Evolutionary conservation across 2,329 filamentous ascomycete genomes (phyloP).

Genomic region (Pseudogymnoascus sp.): DNA sequence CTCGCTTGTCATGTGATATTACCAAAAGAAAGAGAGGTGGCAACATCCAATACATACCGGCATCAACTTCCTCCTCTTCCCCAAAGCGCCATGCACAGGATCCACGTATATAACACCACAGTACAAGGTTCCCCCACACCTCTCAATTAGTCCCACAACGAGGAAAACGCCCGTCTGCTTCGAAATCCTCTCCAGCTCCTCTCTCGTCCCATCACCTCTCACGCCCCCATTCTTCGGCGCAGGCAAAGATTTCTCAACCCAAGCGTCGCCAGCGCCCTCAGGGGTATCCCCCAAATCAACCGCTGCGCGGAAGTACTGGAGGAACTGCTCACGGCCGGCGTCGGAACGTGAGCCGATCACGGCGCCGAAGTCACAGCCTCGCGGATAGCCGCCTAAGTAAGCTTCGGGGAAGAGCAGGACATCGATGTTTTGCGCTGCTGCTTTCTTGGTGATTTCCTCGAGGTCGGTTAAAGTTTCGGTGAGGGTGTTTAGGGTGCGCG

Average conservation of each 20-base stretch:
- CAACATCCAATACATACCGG: constrained; percentile 50
- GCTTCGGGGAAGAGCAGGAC: constrained; percentile 87
- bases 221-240: constrained; percentile 37
- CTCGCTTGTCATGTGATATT: neutral
- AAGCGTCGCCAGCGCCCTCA: constrained; percentile 62
- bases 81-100: constrained; percentile 63
- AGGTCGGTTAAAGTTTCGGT: constrained; percentile 61
- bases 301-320: constrained; percentile 70
- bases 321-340: constrained; percentile 72
- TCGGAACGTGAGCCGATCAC: constrained; percentile 63
- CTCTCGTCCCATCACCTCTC: constrained; percentile 69
- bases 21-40: neutral
- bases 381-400: constrained; percentile 85
- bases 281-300: constrained; percentile 80
- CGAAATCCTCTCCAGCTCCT: constrained; percentile 71
- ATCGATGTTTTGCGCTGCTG: constrained; percentile 51
- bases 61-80: constrained; percentile 89
- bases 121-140: constrained; percentile 74
- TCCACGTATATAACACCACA: constrained; percentile 79
- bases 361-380: constrained; percentile 71
- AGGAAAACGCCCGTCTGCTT: constrained; percentile 74
- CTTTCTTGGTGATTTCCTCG: constrained; percentile 54
- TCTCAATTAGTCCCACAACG: constrained; percentile 74
- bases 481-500: constrained; percentile 39
- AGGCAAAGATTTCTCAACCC: constrained; percentile 58